Evolutionary conservation across 1,139 yeast genomes (phyloP).

Genomic region (Waltiozyma sp.): DNA sequence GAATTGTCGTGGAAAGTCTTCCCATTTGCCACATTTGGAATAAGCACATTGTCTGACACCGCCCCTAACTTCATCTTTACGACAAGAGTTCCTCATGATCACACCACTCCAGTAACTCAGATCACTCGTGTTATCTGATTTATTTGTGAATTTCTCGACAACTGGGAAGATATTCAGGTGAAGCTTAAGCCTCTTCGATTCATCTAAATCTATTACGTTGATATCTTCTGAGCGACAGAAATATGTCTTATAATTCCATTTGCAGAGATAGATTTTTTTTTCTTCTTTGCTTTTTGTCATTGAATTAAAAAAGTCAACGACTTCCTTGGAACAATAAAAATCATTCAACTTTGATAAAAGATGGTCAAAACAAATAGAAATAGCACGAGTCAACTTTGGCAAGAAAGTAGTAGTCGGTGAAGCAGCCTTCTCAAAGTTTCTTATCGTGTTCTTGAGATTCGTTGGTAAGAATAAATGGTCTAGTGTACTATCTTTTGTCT

Average conservation of each 20-base stretch:
- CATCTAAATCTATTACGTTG: slow-evolving; percentile 19
- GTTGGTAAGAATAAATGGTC: neutral
- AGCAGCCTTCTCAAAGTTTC: slow-evolving; percentile 1
- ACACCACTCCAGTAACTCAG: slow-evolving; percentile 96
- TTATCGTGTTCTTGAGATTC: neutral
- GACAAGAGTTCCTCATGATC: slow-evolving; percentile 88
- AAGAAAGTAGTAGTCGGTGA: neutral
- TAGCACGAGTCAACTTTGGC: neutral
- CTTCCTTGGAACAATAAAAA: slow-evolving; percentile 9
- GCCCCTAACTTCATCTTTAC: slow-evolving; percentile 76
- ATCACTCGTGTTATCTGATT: slow-evolving; percentile 52
- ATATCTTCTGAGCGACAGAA: slow-evolving; percentile 19
- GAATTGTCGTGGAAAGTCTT: slow-evolving; percentile 76
- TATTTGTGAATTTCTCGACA: slow-evolving; percentile 83
- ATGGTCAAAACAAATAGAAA: neutral
- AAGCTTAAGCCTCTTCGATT: slow-evolving; percentile 6
- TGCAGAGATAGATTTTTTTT: slow-evolving; percentile 23
- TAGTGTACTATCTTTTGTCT: neutral
- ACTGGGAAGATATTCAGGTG: slow-evolving; percentile 72
- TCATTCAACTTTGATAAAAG: slow-evolving; percentile 8
- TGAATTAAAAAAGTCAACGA: slow-evolving; percentile 6
- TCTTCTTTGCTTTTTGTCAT: slow-evolving; percentile 12
- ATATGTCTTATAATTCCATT: slow-evolving; percentile 51
- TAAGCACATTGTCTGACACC: slow-evolving; percentile 95
- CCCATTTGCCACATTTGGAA: slow-evolving; percentile 95